Base-by-base conservation (phyloP, 345 rosid genomes). In the Corchorus capsularis region DNA sequence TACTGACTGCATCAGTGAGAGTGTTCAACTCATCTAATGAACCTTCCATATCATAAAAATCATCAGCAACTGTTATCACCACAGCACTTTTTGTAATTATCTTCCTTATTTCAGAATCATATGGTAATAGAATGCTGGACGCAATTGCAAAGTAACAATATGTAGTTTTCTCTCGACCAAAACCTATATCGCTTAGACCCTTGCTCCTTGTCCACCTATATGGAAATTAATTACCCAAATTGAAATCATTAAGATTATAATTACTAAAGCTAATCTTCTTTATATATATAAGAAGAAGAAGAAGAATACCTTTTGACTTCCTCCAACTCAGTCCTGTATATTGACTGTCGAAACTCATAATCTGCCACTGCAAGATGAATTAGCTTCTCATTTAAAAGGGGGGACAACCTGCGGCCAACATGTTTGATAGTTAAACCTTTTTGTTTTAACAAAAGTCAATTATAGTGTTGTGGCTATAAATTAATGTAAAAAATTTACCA, bases 1-100 rank as follows among this genome's bases (percentile, higher is more conserved):
- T 86, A 69, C 41, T 50, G 69, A 92, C 64, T 20, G 97, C 88
- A 20, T 79, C 60, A 6, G 89, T 78, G 69, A 92, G 91, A 14
- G n/a, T 69, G 74, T 78, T 62, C 72, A 90, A 63, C 19, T 92
- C 89, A 55, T 84, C 54, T 4, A 87, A 13, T 69, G 87, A 90
- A 74, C 87, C 97, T 85, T 75, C 75, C 35, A 41, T 77, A 57
- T 92, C 94, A 8, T 76, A 90, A 50, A 88, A 90, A 81, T 92
- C 97, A 56, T 92, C 94, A 3, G 97, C 88, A 17, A 87, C 79
- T 3, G 93, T 92, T 53, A 90, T 70, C 17, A 92, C 43, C 17
- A 80, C 77, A 0, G 79, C 96, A 65, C 81, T 66, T 77, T 92
- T 92, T 3, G 94, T 82, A 5, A 75, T 7, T 6, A 90, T 52